Evolutionary conservation across 257 asterid genomes (phyloP), one percentile per base, ranked within the genome.

Genomic region (Salvia hispanica): DNA sequence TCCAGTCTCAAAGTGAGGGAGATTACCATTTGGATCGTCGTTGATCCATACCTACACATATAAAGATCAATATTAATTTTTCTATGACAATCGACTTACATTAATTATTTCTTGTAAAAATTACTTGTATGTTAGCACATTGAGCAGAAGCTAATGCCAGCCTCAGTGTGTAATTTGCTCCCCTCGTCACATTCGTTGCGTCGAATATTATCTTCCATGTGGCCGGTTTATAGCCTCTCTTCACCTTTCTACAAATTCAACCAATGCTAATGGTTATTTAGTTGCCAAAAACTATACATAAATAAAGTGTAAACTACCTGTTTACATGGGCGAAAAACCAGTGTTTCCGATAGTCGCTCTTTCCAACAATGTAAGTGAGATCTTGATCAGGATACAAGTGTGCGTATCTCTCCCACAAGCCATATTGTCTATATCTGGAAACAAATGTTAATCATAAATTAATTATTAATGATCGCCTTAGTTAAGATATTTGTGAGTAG

Each of bases 61-160:
- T 25, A 25, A 1, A 25, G 2, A 25, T 25, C 31, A 25, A 25
- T 25, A 25, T 25, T 25, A 25, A 0, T 25, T 2, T 25, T 25
- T 25, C 31, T 25, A 25, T 25, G 31, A 25, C 2, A 25, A 25
- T 25, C 31, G 31, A 2, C 31, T 25, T 1, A 25, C 31, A 25
- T 25, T 25, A 25, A 25, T 25, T 25, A 25, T 25, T 25, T 25
- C 31, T 1, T 25, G 2, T 25, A 25, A 25, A 25, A 25, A 25
- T 25, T 25, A 25, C 96, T 61, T 80, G 82, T 31, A 92, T 45
- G 13, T 80, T 74, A 4, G 88, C 91, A 2, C 39, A 65, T 51
- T 56, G 65, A 9, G 98, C 82, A 13, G 96, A 82, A 11, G 96
- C 96, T 55, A 92, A 54, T 39, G 96, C 96, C 44, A 92, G 37